These are phyloP conservation scores for Triticum monococcum DNA, from an alignment of 176 grass and related monocot species.

Conservation along the genomic window DNA sequence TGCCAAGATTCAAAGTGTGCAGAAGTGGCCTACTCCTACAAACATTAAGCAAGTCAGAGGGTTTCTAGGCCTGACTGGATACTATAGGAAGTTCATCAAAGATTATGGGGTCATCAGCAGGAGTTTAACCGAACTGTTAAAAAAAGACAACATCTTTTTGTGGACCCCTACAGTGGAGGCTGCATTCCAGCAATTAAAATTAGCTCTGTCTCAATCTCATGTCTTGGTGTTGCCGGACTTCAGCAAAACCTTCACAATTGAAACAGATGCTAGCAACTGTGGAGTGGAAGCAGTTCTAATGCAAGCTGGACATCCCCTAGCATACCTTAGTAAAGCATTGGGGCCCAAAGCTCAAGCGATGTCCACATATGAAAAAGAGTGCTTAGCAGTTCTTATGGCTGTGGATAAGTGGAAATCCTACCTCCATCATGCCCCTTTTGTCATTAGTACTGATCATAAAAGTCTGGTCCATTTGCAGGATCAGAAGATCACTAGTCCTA, in stretches of 20 bases:
- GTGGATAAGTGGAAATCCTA: neutral
- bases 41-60: neutral
- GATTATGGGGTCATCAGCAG: neutral
- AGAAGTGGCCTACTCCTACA: neutral
- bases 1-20: neutral
- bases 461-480: too few relatives aligned
- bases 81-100: neutral
- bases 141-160: neutral
- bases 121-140: neutral
- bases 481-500: too few relatives aligned
- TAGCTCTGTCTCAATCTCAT: neutral
- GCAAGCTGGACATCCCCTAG: neutral
- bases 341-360: too few relatives aligned
- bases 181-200: neutral
- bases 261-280: too few relatives aligned
- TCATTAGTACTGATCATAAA: too few relatives aligned
- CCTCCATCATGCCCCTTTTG: neutral
- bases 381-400: neutral
- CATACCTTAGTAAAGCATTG: neutral
- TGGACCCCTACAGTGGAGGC: neutral
- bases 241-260: too few relatives aligned
- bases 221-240: neutral
- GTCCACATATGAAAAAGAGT: neutral
- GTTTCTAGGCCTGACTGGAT: neutral
- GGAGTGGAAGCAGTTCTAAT: neutral